Percentiles rank a stretch among this genome's conserved stretches.
Conservation (phyloP, 1,284 basidiomycete species). For the Fomitopsis schrenkii region DNA sequence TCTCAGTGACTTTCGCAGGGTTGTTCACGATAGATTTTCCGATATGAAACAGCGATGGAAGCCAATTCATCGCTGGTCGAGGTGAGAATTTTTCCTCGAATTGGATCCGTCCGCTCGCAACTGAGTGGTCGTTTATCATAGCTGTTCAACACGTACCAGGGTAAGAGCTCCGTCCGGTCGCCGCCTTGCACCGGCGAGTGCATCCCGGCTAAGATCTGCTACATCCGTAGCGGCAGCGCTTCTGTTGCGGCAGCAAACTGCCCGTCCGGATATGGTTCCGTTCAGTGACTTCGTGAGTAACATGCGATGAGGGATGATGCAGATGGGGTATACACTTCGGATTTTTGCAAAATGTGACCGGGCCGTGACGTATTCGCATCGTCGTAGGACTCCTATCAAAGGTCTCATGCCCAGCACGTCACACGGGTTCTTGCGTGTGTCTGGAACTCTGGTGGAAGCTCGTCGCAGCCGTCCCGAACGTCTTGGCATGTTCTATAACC, state of each 20-base stretch:
- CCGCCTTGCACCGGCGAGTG: conserved; percentile 61
- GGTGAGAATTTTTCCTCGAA: conserved; percentile 27
- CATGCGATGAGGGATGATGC: background rate
- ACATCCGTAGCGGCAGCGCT: conserved; percentile 71
- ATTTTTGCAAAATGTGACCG: too few species aligned
- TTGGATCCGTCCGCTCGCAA: background rate
- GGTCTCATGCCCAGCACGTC: too few species aligned
- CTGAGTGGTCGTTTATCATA: conserved; percentile 22
- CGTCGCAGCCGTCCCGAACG: too few species aligned
- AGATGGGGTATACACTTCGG: background rate
- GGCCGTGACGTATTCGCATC: too few species aligned
- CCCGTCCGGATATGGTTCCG: conserved; percentile 58
- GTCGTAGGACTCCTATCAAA: too few species aligned
- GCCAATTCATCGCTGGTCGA: conserved; percentile 52
- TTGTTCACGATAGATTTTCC: background rate
- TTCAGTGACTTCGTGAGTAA: conserved; percentile 36
- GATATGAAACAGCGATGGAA: conserved; percentile 50
- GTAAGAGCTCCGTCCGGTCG: conserved; percentile 58
- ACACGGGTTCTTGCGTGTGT: too few species aligned
- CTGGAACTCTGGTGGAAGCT: too few species aligned
- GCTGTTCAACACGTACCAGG: conserved; percentile 69
- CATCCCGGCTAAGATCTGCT: conserved; percentile 68
- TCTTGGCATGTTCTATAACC: too few species aligned
- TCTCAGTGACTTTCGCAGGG: background rate
- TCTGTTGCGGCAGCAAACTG: conserved; percentile 59